Evolutionary conservation across 164 flowering plant genomes (phyloP), one percentile per base, ranked within the genome.

Genomic region (Protea cynaroides): DNA sequence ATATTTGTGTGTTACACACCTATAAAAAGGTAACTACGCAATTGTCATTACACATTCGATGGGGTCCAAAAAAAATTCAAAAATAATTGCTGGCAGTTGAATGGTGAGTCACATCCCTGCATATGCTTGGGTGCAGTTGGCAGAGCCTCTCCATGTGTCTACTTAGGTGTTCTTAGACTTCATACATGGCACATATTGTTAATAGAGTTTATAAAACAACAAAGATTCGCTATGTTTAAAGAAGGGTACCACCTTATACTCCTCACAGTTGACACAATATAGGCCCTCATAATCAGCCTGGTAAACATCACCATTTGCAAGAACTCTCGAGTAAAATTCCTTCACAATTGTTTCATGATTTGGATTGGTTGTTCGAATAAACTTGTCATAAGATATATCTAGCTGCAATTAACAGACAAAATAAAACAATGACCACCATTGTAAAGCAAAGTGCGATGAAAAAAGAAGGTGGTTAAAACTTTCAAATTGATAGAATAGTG

Each of bases 191-290:
- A 44, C 3, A 15, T 15, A 44, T 44, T 44, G 12, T 5, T 44
- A 15, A 64, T 38, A 36, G 23, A 4, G 21, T 37, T 12, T 8
- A 34, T 23, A 19, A 15, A 47, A 1, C 24, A 63, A 29, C 12
- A 5, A 49, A 62, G 17, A 64, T 9, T 25, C 34, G 12, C 11
- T 34, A 51, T 19, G 9, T 60, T 49, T 54, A 59, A 62, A 46
- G 44, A 19, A 57, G 62, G 18, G 18, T 17, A 63, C 47, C 56
- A 94, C 99, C 99, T 94, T 94, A 64, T 89, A 94, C 71, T 94
- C 97, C 75, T 94, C 98, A 71, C 99, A 94, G 59, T 91, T 91
- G 61, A 94, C 85, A 75, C 99, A 94, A 72, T 94, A 94, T 29
- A 94, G 85, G 18, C 97, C 99, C 68, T 91, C 99, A 59, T 94